These are phyloP conservation scores for Corchorus olitorius DNA, from an alignment of 345 rosid genomes.

Conservation along the genomic window DNA sequence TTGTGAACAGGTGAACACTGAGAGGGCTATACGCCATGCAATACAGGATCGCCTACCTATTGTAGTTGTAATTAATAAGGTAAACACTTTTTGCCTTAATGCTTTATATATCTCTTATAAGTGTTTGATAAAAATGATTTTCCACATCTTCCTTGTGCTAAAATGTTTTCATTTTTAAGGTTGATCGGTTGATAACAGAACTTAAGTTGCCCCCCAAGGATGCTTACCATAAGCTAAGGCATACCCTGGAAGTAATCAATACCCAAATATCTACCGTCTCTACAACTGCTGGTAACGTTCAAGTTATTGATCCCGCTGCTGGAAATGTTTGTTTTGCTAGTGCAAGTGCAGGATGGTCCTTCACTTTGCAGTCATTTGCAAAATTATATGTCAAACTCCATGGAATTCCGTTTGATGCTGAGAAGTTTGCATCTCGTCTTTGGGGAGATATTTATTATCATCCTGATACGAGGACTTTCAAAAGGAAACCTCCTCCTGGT, in stretches of 20 bases:
- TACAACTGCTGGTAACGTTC: constrained; percentile 88
- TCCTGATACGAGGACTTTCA: constrained; percentile 67
- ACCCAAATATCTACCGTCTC: constrained; percentile 87
- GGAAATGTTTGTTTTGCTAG: constrained; percentile 98
- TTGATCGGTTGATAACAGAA: constrained; percentile 93
- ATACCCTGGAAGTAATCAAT: constrained; percentile 89
- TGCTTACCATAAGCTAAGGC: constrained; percentile 96
- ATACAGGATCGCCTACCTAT: constrained; percentile 91
- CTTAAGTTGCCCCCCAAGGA: constrained; percentile 97
- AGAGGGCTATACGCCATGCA: constrained; percentile 97
- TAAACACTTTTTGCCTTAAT: constrained; percentile 26
- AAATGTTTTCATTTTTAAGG: constrained; percentile 45
- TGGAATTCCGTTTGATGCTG: constrained; percentile 85
- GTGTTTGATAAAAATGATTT: not conserved
- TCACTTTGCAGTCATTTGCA: constrained; percentile 96
- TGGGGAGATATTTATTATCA: constrained; percentile 96
- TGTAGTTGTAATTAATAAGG: constrained; percentile 96
- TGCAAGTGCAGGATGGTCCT: constrained; percentile 96
- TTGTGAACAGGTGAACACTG: constrained; percentile 77
- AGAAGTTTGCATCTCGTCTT: constrained; percentile 86
- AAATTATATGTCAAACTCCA: constrained; percentile 89
- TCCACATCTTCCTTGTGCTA: constrained; percentile 9
- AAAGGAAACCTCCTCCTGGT: constrained; percentile 75
- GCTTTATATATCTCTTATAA: not conserved
- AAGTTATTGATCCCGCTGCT: constrained; percentile 79